Conservation (phyloP, 768 basidiomycete species). For the Polyporus arcularius region DNA sequence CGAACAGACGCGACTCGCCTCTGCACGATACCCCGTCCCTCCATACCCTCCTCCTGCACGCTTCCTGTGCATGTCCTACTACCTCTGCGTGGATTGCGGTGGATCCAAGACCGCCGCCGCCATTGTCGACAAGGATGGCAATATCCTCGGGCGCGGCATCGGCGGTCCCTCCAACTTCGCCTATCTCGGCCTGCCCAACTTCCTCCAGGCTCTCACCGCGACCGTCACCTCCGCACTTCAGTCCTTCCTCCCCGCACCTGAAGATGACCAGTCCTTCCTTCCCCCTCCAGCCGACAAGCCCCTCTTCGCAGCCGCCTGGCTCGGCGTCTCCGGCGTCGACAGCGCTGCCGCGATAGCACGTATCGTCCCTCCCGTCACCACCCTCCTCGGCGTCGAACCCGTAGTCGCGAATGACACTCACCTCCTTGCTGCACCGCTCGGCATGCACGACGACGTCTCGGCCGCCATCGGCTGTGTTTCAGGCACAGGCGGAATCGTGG, state of each 20-base stretch:
- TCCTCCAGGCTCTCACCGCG: slow-evolving; percentile 51
- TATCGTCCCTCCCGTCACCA: slow-evolving; percentile 55
- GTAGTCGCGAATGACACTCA: slow-evolving; percentile 80
- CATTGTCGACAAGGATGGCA: slow-evolving; percentile 58
- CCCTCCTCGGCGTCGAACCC: slow-evolving; percentile 57
- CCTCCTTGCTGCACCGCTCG: slow-evolving; percentile 80
- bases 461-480: slow-evolving; percentile 74
- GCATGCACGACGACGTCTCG: slow-evolving; percentile 55
- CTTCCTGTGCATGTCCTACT: slow-evolving; percentile 40
- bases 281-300: slow-evolving; percentile 33
- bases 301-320: slow-evolving; percentile 71
- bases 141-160: slow-evolving; percentile 63
- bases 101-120: slow-evolving; percentile 86
- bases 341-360: slow-evolving; percentile 61
- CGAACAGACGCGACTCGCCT: not conserved
- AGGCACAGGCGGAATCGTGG: slow-evolving; percentile 81
- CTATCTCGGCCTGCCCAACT: slow-evolving; percentile 67
- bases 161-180: slow-evolving; percentile 87
- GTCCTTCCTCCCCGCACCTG: slow-evolving; percentile 40
- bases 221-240: slow-evolving; percentile 59
- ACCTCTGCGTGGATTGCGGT: slow-evolving; percentile 85
- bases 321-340: slow-evolving; percentile 83
- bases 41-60: not conserved
- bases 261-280: slow-evolving; percentile 38
- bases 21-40: not conserved